These are phyloP conservation scores for Tetrahymena thermophila DNA, from an alignment of 73 alveolate species.

Conservation along the genomic window DNA sequence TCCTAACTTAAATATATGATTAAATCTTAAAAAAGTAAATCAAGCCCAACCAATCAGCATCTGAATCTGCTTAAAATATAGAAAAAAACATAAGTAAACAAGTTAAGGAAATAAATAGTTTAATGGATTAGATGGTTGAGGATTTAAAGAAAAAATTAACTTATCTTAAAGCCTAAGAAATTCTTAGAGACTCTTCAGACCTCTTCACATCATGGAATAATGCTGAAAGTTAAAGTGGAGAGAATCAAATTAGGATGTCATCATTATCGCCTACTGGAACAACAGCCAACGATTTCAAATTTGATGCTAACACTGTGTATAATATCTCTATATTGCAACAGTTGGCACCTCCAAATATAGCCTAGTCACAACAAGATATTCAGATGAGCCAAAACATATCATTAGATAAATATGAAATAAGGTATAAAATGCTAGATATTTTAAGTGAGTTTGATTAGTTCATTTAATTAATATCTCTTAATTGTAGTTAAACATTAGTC, in stretches of 20 bases:
- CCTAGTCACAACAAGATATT: background rate
- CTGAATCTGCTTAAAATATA: background rate
- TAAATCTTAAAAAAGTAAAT: background rate
- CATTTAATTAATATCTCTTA: background rate
- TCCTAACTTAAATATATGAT: background rate
- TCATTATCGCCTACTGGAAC: background rate
- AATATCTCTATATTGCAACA: background rate
- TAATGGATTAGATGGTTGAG: background rate
- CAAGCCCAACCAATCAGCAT: background rate
- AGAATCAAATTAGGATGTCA: background rate
- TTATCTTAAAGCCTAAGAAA: background rate
- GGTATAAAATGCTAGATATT: background rate
- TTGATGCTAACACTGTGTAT: background rate
- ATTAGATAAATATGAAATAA: background rate
- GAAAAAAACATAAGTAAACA: background rate
- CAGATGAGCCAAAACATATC: background rate
- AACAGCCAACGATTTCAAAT: background rate
- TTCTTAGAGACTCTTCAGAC: background rate
- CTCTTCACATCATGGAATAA: background rate
- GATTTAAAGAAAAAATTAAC: background rate
- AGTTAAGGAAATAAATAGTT: background rate
- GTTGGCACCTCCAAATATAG: background rate
- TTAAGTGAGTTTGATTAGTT: background rate
- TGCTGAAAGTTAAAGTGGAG: background rate
- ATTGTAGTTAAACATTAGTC: background rate